Evolutionary conservation across 345 rosid species (phyloP).

Genomic region (Abelmoschus esculentus): DNA sequence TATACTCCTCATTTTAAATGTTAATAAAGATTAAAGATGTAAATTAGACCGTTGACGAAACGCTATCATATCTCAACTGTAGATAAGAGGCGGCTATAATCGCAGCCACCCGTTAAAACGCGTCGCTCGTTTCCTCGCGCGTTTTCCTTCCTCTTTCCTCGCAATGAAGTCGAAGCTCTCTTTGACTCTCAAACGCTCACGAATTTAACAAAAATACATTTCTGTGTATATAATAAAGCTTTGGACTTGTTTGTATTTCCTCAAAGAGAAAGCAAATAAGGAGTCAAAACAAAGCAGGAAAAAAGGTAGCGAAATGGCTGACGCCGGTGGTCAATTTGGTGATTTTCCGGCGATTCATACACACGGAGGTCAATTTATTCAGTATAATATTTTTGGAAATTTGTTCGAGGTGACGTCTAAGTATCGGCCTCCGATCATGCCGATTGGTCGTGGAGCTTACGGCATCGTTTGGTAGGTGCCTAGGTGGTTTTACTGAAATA

Average conservation of each 20-base stretch:
- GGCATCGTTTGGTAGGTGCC: slow-evolving; percentile 79
- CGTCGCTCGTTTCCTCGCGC: slow-evolving; percentile 21
- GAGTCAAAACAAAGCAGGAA: neutral
- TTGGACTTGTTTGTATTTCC: neutral
- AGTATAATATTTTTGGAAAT: slow-evolving; percentile 78
- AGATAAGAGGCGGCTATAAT: slow-evolving; percentile 48
- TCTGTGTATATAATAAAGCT: neutral
- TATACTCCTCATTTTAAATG: neutral
- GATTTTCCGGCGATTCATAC: slow-evolving; percentile 71
- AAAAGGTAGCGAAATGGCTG: slow-evolving; percentile 27
- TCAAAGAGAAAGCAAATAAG: slow-evolving; percentile 4
- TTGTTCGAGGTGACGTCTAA: slow-evolving; percentile 71
- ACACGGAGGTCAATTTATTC: slow-evolving; percentile 63
- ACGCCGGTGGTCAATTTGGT: slow-evolving; percentile 34
- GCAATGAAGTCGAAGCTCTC: slow-evolving; percentile 35
- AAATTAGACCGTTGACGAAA: slow-evolving; percentile 2
- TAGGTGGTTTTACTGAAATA: slow-evolving; percentile 6
- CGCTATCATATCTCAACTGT: slow-evolving; percentile 13
- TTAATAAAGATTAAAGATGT: too few relatives aligned
- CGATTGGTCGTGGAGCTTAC: slow-evolving; percentile 96
- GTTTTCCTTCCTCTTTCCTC: slow-evolving; percentile 49
- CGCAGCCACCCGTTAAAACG: slow-evolving; percentile 26
- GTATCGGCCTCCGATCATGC: slow-evolving; percentile 85
- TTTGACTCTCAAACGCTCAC: neutral
- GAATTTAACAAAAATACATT: neutral